Evolutionary conservation across 768 basidiomycete genomes (phyloP).

Genomic region (Chiua virens): DNA sequence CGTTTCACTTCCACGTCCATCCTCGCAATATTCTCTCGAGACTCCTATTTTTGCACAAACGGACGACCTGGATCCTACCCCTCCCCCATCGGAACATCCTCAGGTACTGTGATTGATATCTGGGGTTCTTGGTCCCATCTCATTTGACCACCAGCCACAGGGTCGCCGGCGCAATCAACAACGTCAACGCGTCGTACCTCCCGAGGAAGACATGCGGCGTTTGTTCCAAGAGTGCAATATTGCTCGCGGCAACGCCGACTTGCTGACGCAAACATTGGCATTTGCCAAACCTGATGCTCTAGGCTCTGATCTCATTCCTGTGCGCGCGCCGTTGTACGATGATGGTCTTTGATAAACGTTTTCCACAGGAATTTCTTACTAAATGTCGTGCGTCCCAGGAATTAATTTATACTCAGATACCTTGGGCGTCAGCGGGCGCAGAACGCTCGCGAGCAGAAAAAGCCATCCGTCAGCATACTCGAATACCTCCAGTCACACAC

Average conservation of each 20-base stretch:
- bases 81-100: slow-evolving; percentile 26
- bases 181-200: slow-evolving; percentile 53
- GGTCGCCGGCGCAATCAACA: slow-evolving; percentile 19
- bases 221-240: slow-evolving; percentile 85
- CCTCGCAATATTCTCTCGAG: slow-evolving; percentile 29
- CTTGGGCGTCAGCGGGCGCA: slow-evolving; percentile 86
- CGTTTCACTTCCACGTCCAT: slow-evolving; percentile 33
- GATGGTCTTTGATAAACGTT: not conserved
- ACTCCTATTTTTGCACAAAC: slow-evolving; percentile 41
- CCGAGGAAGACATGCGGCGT: slow-evolving; percentile 81
- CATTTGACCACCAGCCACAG: slow-evolving; percentile 3
- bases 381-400: slow-evolving; percentile 85
- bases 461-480: slow-evolving; percentile 14
- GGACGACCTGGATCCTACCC: slow-evolving; percentile 26
- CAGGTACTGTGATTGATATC: slow-evolving; percentile 12
- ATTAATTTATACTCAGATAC: slow-evolving; percentile 82
- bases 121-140: not conserved
- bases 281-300: slow-evolving; percentile 72
- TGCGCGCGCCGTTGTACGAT: slow-evolving; percentile 29
- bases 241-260: slow-evolving; percentile 74
- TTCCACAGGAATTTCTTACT: slow-evolving; percentile 72
- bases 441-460: slow-evolving; percentile 56
- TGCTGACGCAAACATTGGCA: slow-evolving; percentile 70
- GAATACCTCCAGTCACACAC: slow-evolving; percentile 18
- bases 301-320: slow-evolving; percentile 63